A percentile compares a stretch with the other conserved stretches of the same genome.
phyloP scores from a whole-genome alignment of 2,329 filamentous ascomycete species.

The Xylaria sp. region DNA sequence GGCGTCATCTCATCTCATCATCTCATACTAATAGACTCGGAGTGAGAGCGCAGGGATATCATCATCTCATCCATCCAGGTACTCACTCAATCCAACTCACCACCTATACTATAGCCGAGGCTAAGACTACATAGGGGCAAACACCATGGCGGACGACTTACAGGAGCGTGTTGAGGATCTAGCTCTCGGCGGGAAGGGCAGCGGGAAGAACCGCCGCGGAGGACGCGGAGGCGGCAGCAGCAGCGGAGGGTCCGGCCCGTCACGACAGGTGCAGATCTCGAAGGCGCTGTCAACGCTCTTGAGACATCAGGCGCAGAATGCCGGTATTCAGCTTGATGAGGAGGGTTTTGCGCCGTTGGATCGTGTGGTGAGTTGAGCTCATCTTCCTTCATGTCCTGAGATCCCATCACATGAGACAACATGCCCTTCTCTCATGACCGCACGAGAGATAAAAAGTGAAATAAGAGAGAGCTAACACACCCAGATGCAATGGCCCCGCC shows the following conservation, averaged over 20 bases:
- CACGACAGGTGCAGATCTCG: constrained; percentile 46
- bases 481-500: constrained; percentile 49
- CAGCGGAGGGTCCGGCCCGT: constrained; percentile 31
- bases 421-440: too few relatives aligned
- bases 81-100: not conserved
- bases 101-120: not conserved
- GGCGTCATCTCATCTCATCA: not conserved
- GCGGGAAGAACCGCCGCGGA: constrained; percentile 7
- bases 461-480: not conserved
- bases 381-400: not conserved
- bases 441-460: not conserved
- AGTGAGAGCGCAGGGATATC: not conserved
- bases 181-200: not conserved
- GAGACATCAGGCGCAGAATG: constrained; percentile 52
- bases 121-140: not conserved
- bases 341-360: constrained; percentile 57
- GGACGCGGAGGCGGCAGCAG: constrained; percentile 25
- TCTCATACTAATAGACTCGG: not conserved
- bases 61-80: not conserved
- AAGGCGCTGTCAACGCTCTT: constrained; percentile 50
- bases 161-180: constrained; percentile 9
- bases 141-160: constrained; percentile 11
- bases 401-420: too few relatives aligned
- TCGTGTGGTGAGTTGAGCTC: constrained; percentile 45
- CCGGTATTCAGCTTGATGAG: constrained; percentile 51